phyloP scores from a whole-genome alignment of 345 rosid species.

The Murraya paniculata region DNA sequence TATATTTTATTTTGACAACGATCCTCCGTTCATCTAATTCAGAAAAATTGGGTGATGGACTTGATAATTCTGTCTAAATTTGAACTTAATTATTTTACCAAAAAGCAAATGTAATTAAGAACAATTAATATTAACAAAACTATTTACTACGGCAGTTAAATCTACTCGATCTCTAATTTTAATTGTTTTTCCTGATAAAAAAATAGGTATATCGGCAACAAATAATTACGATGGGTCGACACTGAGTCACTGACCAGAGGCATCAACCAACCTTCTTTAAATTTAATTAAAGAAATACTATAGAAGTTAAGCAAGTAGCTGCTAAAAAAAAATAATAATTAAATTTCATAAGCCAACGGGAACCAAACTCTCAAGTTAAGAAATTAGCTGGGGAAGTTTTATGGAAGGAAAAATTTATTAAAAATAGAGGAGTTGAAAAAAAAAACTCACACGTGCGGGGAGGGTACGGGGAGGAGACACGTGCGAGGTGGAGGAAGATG shows the following conservation, averaged over 20 bases:
- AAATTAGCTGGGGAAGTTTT: background rate
- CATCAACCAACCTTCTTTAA: background rate
- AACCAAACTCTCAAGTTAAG: background rate
- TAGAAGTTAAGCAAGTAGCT: background rate
- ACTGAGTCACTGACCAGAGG: background rate
- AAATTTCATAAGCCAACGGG: background rate
- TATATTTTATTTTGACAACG: background rate
- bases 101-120: background rate
- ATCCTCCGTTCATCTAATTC: background rate
- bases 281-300: background rate
- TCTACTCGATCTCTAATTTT: background rate
- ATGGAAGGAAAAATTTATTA: background rate
- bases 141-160: background rate
- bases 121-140: background rate
- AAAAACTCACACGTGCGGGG: slow-evolving; percentile 76
- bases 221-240: background rate
- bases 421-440: background rate
- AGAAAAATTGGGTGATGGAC: background rate
- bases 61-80: background rate
- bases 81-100: background rate
- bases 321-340: background rate
- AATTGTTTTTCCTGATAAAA: background rate
- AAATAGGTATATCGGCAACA: background rate
- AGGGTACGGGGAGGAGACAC: slow-evolving; percentile 37
- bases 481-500: slow-evolving; percentile 33